Evolutionary conservation across 2,329 filamentous ascomycete species (phyloP), one percentile per base, ranked within the genome.

Genomic region (Leptographium radiaticola): DNA sequence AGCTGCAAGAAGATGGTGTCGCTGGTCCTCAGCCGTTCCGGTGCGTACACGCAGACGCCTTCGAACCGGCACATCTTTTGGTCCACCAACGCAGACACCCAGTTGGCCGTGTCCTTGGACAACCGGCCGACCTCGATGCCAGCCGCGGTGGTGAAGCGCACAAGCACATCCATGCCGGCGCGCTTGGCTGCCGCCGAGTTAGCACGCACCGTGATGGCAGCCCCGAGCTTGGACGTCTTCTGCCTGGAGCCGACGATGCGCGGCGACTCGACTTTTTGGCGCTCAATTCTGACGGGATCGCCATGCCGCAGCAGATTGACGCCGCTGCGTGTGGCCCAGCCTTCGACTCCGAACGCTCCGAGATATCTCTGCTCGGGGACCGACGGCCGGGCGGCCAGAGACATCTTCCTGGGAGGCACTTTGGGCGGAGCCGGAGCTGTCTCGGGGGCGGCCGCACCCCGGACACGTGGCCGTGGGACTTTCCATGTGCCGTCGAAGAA

Each of bases 1-100:
- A 98, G 69, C 66, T 98, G 93, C 8, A 98, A 68, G 62, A 91
- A 95, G n/a, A 98, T 77, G 0, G 89, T 97, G 62, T 98, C 93
- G 63, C 95, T 95, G 10, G 90, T 93, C 50, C 87, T 78, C 49
- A 97, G 69, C 48, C 80, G 75, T 54, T 97, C 91, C 0, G 90
- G 90, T 0, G 87, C 87, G 66, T 87, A 97, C 2, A 98, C 89
- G 62, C 89, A 95, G 13, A 79, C 81, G 7, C 87, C 93, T 60
- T 95, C 87, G 57, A 98, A 95, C 25, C 72, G 79, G 71, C 90
- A 96, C 4, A 96, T 77, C 36, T 86, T 84, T 65, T 97, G 89
- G 63, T 98, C 93, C 51, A 97, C 81, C 60, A 98, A 70, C 0
- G 89, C 84, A 4, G 93, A 95, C 7, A 97, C 87, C 90, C 93